phyloP scores from a whole-genome alignment of 2,329 filamentous ascomycete genomes.

The Alternaria novae-zelandiae region DNA sequence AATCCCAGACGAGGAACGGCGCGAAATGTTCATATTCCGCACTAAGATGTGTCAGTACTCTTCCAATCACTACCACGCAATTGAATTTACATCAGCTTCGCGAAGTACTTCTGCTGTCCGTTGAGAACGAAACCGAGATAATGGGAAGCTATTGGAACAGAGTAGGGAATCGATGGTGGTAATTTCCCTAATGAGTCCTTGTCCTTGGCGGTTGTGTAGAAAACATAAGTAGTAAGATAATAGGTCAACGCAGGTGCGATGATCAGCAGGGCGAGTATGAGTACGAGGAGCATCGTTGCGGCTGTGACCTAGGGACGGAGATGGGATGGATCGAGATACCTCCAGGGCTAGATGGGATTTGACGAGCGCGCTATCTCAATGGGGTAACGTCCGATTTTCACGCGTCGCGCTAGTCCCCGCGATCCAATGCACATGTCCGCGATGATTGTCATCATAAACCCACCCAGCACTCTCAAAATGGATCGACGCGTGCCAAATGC shows the following conservation, averaged over 20 bases:
- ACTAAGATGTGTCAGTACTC: constrained; percentile 18
- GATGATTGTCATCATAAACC: background rate
- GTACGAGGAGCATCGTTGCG: constrained; percentile 7
- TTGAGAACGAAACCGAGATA: constrained; percentile 22
- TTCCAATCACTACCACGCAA: no score
- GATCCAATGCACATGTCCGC: background rate
- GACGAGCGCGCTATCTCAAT: background rate
- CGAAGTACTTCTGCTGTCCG: constrained; percentile 32
- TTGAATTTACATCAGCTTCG: constrained; percentile 28
- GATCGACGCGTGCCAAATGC: constrained; percentile 4
- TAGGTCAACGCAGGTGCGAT: constrained; percentile 29
- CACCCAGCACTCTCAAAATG: constrained; percentile 1
- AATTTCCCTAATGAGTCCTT: constrained; percentile 13
- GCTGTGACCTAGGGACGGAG: background rate
- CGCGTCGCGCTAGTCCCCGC: constrained; percentile 13
- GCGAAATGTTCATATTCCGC: constrained; percentile 30
- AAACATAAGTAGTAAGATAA: constrained; percentile 25
- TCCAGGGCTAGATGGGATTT: background rate
- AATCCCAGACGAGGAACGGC: constrained; percentile 29
- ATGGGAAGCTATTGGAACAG: constrained; percentile 31
- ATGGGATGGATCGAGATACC: background rate
- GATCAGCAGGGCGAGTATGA: background rate
- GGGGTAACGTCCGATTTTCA: background rate
- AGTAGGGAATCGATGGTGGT: constrained; percentile 34
- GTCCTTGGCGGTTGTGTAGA: constrained; percentile 20